Percentiles rank a stretch among this genome's conserved stretches.
Conservation (phyloP, 78 protist species). For the Dictyostelium capitatum region DNA sequence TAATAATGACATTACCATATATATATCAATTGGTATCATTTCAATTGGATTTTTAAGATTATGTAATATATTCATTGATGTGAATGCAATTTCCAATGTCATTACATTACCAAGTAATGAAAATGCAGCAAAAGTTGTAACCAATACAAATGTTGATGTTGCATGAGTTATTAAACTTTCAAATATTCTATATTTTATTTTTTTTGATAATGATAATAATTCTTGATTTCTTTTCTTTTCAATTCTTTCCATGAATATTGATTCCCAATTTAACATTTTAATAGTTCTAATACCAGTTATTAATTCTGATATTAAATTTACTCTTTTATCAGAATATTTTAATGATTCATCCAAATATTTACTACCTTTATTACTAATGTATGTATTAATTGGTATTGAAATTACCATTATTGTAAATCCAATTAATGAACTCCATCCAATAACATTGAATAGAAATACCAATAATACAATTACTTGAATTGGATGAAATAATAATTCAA, state of each 20-base stretch:
- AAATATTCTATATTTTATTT: not conserved
- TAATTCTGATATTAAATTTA: not conserved
- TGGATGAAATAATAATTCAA: constrained; percentile 17
- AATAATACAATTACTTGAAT: constrained; percentile 29
- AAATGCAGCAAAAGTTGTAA: constrained; percentile 13
- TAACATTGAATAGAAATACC: not conserved
- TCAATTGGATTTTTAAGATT: constrained; percentile 22
- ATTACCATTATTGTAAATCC: constrained; percentile 20
- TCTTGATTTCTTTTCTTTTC: not conserved
- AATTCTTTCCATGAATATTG: constrained; percentile 14
- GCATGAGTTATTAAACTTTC: not conserved
- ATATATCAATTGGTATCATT: constrained; percentile 13
- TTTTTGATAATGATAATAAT: not conserved
- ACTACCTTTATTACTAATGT: not conserved
- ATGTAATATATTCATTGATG: constrained; percentile 28
- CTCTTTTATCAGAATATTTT: constrained; percentile 19
- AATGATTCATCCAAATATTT: not conserved
- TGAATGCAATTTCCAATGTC: constrained; percentile 39
- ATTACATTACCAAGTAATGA: constrained; percentile 10
- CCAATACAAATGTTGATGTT: constrained; percentile 21
- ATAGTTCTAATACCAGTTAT: constrained; percentile 46
- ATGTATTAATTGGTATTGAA: not conserved
- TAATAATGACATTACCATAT: not conserved
- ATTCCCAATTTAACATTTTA: constrained; percentile 63
- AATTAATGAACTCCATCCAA: constrained; percentile 46